phyloP scores from a whole-genome alignment of 768 basidiomycete genomes.

The Punctularia strigosozonata region DNA sequence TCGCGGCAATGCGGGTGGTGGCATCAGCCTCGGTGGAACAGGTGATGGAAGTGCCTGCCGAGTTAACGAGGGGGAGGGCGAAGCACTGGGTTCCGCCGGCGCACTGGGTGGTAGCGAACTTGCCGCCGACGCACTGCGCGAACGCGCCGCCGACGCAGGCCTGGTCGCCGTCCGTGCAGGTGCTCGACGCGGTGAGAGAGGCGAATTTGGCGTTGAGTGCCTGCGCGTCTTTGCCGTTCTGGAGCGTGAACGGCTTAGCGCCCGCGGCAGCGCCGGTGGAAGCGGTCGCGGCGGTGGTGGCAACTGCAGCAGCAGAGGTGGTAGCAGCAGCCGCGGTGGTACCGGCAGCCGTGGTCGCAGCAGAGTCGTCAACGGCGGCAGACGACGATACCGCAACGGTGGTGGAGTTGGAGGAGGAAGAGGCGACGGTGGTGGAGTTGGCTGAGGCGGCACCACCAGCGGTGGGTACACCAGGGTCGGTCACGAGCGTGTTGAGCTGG shows the following conservation, averaged over 20 bases:
- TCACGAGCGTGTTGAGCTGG: conserved; percentile 27
- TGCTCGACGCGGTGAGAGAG: conserved; percentile 14
- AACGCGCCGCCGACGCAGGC: conserved; percentile 26
- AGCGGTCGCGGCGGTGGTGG: conserved; percentile 4
- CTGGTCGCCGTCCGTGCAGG: conserved; percentile 16
- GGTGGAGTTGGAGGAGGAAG: neutral
- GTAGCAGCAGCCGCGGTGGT: neutral
- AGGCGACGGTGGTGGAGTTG: neutral
- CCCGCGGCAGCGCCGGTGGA: conserved; percentile 4
- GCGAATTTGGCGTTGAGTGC: conserved; percentile 20
- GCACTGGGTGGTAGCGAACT: conserved; percentile 22
- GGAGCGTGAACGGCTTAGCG: conserved; percentile 10
- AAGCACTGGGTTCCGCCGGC: conserved; percentile 18
- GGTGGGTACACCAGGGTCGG: conserved; percentile 19
- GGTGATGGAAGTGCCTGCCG: conserved; percentile 24
- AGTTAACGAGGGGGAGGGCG: conserved; percentile 31
- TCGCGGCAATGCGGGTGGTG: conserved; percentile 19
- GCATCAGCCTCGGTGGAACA: conserved; percentile 24
- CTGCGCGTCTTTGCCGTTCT: conserved; percentile 23
- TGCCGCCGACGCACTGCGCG: conserved; percentile 26
- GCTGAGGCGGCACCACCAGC: neutral
- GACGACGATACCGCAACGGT: neutral
- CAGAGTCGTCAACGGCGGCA: neutral
- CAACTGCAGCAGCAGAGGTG: conserved; percentile 1
- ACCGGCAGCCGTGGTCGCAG: neutral